phyloP scores from a whole-genome alignment of 164 flowering plant genomes.

The Nelumbo lutea region DNA sequence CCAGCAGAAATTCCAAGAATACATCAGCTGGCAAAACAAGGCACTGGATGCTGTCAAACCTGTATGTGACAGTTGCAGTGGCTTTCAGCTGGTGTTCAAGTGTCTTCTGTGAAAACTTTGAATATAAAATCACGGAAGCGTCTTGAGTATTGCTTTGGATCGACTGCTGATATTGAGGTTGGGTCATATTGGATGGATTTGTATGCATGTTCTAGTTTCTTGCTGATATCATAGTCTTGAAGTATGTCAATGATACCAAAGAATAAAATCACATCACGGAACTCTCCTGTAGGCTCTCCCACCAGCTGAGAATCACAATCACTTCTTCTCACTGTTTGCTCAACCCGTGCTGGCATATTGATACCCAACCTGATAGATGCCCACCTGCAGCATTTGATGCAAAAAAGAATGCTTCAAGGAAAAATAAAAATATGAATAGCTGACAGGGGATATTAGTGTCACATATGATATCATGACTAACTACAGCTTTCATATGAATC shows the following conservation, averaged over 20 bases:
- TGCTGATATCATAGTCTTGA: slow-evolving; percentile 80
- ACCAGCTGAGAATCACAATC: slow-evolving; percentile 33
- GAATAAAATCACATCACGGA: slow-evolving; percentile 51
- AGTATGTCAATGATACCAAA: slow-evolving; percentile 86
- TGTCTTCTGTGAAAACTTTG: slow-evolving; percentile 59
- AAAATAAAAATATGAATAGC: neutral
- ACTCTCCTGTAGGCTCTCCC: slow-evolving; percentile 54
- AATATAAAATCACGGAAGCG: slow-evolving; percentile 70
- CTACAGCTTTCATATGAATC: neutral
- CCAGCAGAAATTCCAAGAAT: slow-evolving; percentile 1
- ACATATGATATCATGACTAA: neutral
- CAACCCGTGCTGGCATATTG: slow-evolving; percentile 75
- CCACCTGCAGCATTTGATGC: slow-evolving; percentile 34
- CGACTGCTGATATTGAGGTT: slow-evolving; percentile 77
- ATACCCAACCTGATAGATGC: slow-evolving; percentile 52
- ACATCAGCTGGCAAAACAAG: neutral
- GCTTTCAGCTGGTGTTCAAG: slow-evolving; percentile 10
- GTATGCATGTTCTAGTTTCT: slow-evolving; percentile 86
- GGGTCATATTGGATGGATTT: slow-evolving; percentile 75
- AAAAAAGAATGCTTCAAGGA: neutral
- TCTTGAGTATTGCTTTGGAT: slow-evolving; percentile 69
- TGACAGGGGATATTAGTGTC: neutral
- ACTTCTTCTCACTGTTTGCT: slow-evolving; percentile 46
- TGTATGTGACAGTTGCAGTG: neutral
- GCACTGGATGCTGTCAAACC: neutral